Evolutionary conservation across 192 early-diverging fungal genomes (phyloP), one percentile per base, ranked within the genome.

Genomic region (Coemansia umbellata): DNA sequence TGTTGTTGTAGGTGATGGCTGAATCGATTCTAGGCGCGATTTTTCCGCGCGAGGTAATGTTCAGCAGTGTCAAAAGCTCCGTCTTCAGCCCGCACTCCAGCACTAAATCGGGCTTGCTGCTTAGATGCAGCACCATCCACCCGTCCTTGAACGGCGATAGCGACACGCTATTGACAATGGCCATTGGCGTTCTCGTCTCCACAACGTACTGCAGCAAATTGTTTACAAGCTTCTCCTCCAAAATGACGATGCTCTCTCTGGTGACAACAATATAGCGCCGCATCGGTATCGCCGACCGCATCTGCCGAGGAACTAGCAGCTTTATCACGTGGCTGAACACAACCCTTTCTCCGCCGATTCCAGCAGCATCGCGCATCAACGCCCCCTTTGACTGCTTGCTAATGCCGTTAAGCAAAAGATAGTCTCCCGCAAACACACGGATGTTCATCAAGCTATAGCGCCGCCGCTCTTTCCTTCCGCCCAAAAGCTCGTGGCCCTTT

Each of bases 391-490:
- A 49, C 35, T 54, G 54, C 19, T 26, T 31, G 41, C 41, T 35
- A 26, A 50, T 39, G 42, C 22, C 50, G 44, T 76, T 82, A 37
- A 91, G 74, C 36, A 78, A 81, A 26, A 99, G 62, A 62, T 99
- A 97, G 61, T 99, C 96, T 24, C 96, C 96, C 31, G 82, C 60
- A 69, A 91, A 99, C 47, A 88, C 82, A 35, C 95, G 81, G 67
- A 89, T 87, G 33, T 83, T 84, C 24, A 85, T 66, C 39, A 99
- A 57, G 44, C 85, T 89, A 76, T 89, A 92, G 17, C 94, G 79
- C 52, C 94, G 87, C 42, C 96, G 80, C 58, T 99, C 95, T 69
- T 97, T 99, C 33, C 91, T 84, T 31, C 83, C 85, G 48, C 74
- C 86, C 63, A 99, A 81, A 30, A 99, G 82, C 37, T 93, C 85